These are phyloP conservation scores for Leavenworthia alabamica DNA, from an alignment of 345 rosid genomes.

Conservation along the genomic window DNA sequence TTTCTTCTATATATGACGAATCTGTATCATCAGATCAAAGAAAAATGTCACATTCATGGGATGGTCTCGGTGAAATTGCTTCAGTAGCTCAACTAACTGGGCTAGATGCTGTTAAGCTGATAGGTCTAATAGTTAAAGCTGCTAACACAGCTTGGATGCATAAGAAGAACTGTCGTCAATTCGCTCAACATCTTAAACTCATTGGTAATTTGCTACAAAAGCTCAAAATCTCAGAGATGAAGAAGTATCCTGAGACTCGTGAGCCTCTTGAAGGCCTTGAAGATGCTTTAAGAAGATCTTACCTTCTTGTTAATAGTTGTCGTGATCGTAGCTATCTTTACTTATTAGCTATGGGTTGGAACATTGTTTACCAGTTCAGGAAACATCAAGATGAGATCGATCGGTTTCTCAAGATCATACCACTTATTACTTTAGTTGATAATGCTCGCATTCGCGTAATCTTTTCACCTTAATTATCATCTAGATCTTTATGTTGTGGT, in stretches of 20 bases:
- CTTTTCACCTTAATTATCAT: not conserved
- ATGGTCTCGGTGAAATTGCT: conserved; percentile 71
- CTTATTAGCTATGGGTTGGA: conserved; percentile 98
- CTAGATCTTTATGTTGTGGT: not conserved
- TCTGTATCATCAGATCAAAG: no score
- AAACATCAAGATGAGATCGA: conserved; percentile 96
- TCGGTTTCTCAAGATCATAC: conserved; percentile 78
- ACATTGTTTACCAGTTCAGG: conserved; percentile 91
- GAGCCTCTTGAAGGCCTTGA: conserved; percentile 97
- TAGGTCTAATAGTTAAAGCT: conserved; percentile 77
- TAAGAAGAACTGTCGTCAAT: conserved; percentile 90
- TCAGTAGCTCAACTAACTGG: conserved; percentile 78
- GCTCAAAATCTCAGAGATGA: conserved; percentile 86
- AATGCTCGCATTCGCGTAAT: conserved; percentile 89
- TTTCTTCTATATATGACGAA: no score
- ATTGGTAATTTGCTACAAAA: conserved; percentile 82
- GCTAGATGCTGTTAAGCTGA: conserved; percentile 70
- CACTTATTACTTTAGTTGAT: conserved; percentile 91
- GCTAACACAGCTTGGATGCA: conserved; percentile 90
- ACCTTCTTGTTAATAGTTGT: conserved; percentile 72
- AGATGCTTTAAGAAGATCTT: conserved; percentile 84
- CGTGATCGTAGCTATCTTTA: conserved; percentile 91
- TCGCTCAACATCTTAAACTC: conserved; percentile 87
- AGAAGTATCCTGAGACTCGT: conserved; percentile 86
- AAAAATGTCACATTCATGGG: conserved; percentile 79